Evolutionary conservation across 164 flowering plant genomes (phyloP).

Genomic region (Vitis vinifera): ASM3070453v1 NC_081808.1:21567501-21568000

Average conservation of each 20-base stretch:
- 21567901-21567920: constrained; percentile 54
- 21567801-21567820: constrained; percentile 8
- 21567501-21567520: neutral
- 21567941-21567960: constrained; percentile 44
- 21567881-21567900: constrained; percentile 52
- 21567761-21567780: constrained; percentile 63
- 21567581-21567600: neutral
- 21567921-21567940: constrained; percentile 30
- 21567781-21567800: constrained; percentile 25
- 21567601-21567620: neutral
- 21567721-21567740: constrained; percentile 30
- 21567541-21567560: neutral
- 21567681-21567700: neutral
- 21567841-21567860: constrained; percentile 53
- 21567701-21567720: constrained; percentile 27
- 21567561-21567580: neutral
- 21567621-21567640: no score
- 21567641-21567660: no score
- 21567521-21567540: neutral
- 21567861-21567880: constrained; percentile 50
- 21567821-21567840: constrained; percentile 40
- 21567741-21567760: constrained; percentile 47
- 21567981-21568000: no score
- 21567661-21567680: neutral
- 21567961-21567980: neutral